phyloP scores from a whole-genome alignment of 805 yeast genomes.

The Dipodascopsis uninucleata region DNA sequence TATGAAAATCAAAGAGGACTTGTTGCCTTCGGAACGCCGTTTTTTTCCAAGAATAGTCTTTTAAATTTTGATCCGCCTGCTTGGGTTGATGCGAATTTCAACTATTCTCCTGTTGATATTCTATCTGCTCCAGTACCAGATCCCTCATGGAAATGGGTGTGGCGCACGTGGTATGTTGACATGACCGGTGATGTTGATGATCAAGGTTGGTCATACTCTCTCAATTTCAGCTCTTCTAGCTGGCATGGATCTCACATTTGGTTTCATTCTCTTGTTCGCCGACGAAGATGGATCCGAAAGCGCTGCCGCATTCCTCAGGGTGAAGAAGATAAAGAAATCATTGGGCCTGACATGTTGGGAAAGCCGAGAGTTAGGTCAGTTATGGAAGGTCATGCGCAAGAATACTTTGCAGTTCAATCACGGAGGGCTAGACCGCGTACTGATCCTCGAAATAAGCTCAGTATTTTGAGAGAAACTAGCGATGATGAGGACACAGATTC shows the following conservation, averaged over 20 bases:
- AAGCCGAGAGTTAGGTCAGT: slow-evolving; percentile 7
- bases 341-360: background rate
- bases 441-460: background rate
- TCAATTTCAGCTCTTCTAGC: slow-evolving; percentile 43
- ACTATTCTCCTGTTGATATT: slow-evolving; percentile 34
- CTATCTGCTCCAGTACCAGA: slow-evolving; percentile 47
- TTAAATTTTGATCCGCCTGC: slow-evolving; percentile 39
- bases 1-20: slow-evolving; percentile 44
- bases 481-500: slow-evolving; percentile 6
- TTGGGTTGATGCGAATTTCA: slow-evolving; percentile 37
- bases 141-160: slow-evolving; percentile 60
- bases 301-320: slow-evolving; percentile 14
- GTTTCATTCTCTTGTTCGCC: slow-evolving; percentile 59
- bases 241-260: slow-evolving; percentile 63
- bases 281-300: slow-evolving; percentile 60
- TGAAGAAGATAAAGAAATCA: background rate
- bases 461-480: background rate
- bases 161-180: slow-evolving; percentile 70
- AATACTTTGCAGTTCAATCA: slow-evolving; percentile 17
- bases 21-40: slow-evolving; percentile 36
- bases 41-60: slow-evolving; percentile 38
- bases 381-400: slow-evolving; percentile 9
- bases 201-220: slow-evolving; percentile 77
- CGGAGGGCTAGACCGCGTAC: background rate
- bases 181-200: slow-evolving; percentile 72